Evolutionary conservation across 1,284 basidiomycete genomes (phyloP).

Genomic region (Cryptococcus maquisensis): DNA sequence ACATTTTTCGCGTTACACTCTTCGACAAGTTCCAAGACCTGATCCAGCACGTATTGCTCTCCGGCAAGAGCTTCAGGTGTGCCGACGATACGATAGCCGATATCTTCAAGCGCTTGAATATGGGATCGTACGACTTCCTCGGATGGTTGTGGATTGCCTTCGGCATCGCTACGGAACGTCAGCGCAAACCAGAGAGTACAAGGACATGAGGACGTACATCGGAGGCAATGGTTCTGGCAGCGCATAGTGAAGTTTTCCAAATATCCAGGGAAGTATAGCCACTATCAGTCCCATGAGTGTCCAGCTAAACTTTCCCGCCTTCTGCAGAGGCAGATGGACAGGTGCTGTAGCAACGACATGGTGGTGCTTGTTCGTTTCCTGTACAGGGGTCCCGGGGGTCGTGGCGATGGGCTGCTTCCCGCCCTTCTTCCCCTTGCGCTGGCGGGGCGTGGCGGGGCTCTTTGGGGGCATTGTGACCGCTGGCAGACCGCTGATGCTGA

Average conservation of each 20-base stretch:
- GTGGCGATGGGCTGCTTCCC: too few relatives aligned
- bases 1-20: constrained; percentile 61
- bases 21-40: constrained; percentile 59
- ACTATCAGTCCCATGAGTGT: constrained; percentile 9
- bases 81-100: constrained; percentile 89
- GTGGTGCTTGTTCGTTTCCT: background rate
- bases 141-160: constrained; percentile 33
- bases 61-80: constrained; percentile 81
- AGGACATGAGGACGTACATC: constrained; percentile 4
- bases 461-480: too few relatives aligned
- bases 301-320: constrained; percentile 5
- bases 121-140: constrained; percentile 41
- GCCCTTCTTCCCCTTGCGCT: too few relatives aligned
- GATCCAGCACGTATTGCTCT: constrained; percentile 73
- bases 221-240: constrained; percentile 11
- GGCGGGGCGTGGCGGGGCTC: too few relatives aligned
- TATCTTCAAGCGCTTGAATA: constrained; percentile 57
- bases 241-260: constrained; percentile 13
- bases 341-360: background rate
- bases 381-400: too few relatives aligned
- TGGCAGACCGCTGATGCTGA: too few relatives aligned
- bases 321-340: background rate
- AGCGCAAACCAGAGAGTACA: background rate
- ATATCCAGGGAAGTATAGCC: constrained; percentile 8
- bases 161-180: constrained; percentile 17